Evolutionary conservation across 306 rosid species (phyloP).

Genomic region (Oemleria cerasiformis): DNA sequence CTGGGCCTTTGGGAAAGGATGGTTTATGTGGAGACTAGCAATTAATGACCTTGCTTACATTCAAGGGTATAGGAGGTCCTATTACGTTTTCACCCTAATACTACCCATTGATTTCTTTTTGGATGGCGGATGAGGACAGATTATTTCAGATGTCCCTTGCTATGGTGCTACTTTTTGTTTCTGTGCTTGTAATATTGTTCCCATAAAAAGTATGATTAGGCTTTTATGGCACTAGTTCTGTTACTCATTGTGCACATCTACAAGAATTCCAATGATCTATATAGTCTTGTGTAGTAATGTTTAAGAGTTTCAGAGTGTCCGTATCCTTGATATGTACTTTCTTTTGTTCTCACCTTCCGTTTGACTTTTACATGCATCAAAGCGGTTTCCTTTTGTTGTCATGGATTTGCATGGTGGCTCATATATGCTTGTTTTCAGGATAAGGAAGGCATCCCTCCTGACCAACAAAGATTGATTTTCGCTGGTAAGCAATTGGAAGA

Average conservation of each 20-base stretch:
- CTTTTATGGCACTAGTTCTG: background rate
- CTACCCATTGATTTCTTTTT: background rate
- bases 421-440: constrained; percentile 45
- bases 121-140: background rate
- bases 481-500: constrained; percentile 99
- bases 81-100: background rate
- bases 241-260: background rate
- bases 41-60: background rate
- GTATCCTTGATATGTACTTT: background rate
- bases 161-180: background rate
- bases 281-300: too few species aligned
- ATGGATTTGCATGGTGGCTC: background rate
- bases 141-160: background rate
- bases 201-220: background rate
- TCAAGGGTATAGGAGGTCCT: background rate
- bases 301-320: background rate
- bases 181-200: background rate
- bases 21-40: background rate
- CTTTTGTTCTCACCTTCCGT: background rate
- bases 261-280: background rate
- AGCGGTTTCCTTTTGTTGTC: background rate
- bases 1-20: background rate
- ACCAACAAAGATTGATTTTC: constrained; percentile 91
- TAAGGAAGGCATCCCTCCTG: constrained; percentile 98
- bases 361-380: background rate